These are phyloP conservation scores for Centella asiatica DNA, from an alignment of 129 eudicot genomes.

Conservation along the genomic window DNA sequence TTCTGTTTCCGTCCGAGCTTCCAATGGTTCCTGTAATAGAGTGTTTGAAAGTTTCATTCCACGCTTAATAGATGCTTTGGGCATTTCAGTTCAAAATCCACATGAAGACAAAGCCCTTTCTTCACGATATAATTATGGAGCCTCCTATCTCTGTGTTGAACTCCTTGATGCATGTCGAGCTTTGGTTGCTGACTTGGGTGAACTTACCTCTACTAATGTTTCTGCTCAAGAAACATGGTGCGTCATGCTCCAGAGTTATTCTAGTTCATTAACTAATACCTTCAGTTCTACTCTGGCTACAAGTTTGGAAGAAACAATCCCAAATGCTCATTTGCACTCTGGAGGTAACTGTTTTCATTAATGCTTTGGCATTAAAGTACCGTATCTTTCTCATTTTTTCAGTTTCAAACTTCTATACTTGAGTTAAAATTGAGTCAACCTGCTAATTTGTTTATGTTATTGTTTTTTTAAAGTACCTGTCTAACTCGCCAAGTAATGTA, in stretches of 20 bases:
- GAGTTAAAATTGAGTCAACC: too few species aligned
- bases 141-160: slow-evolving; percentile 53
- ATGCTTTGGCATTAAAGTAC: not conserved
- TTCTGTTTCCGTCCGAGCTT: slow-evolving; percentile 46
- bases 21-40: slow-evolving; percentile 52
- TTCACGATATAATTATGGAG: slow-evolving; percentile 39
- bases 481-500: too few species aligned
- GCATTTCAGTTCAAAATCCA: slow-evolving; percentile 21
- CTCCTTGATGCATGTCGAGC: slow-evolving; percentile 69
- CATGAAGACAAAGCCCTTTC: slow-evolving; percentile 21
- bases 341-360: slow-evolving; percentile 39
- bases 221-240: slow-evolving; percentile 50
- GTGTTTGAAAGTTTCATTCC: slow-evolving; percentile 53
- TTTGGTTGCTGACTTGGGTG: slow-evolving; percentile 33
- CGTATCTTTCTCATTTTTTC: too few species aligned
- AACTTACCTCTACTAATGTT: slow-evolving; percentile 12
- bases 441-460: too few species aligned
- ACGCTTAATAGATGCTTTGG: slow-evolving; percentile 37
- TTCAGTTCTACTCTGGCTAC: slow-evolving; percentile 37
- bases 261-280: slow-evolving; percentile 26
- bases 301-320: slow-evolving; percentile 31
- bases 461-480: too few species aligned
- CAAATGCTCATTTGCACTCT: slow-evolving; percentile 21
- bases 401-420: too few species aligned
- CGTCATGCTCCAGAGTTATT: slow-evolving; percentile 39